phyloP scores from a whole-genome alignment of 2,329 filamentous ascomycete genomes.

The Ploettnerulaceae sp. region DNA sequence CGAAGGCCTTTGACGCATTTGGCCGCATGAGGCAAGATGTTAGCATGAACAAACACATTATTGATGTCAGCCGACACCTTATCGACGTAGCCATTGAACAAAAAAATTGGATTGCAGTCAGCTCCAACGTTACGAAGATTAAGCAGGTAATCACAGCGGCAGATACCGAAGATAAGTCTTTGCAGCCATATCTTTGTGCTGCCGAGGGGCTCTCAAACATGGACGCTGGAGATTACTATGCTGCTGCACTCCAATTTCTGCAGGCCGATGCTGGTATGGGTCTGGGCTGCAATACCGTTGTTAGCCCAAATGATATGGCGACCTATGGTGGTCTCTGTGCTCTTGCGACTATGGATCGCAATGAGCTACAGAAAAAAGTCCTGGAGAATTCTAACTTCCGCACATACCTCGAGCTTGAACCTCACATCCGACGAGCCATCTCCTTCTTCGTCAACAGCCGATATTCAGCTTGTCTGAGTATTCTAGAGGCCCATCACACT shows the following conservation, averaged over 20 bases:
- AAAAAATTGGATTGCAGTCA: slow-evolving; percentile 69
- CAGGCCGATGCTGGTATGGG: slow-evolving; percentile 38
- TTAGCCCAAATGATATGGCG: slow-evolving; percentile 82
- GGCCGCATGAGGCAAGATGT: slow-evolving; percentile 86
- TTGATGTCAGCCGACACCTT: slow-evolving; percentile 75
- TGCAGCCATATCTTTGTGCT: slow-evolving; percentile 49
- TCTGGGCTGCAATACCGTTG: slow-evolving; percentile 61
- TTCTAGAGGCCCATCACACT: slow-evolving; percentile 72
- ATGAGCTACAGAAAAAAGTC: slow-evolving; percentile 67
- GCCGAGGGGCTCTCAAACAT: slow-evolving; percentile 59
- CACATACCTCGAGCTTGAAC: slow-evolving; percentile 84
- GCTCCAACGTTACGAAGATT: slow-evolving; percentile 63
- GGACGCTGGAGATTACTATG: slow-evolving; percentile 49
- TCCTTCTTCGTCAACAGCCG: slow-evolving; percentile 84
- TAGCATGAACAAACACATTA: slow-evolving; percentile 74
- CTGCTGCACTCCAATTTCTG: slow-evolving; percentile 67
- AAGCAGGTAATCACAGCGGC: slow-evolving; percentile 40
- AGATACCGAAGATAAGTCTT: slow-evolving; percentile 42
- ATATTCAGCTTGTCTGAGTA: slow-evolving; percentile 78
- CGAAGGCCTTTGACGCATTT: slow-evolving; percentile 71
- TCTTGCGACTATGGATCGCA: slow-evolving; percentile 81
- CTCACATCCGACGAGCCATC: slow-evolving; percentile 88
- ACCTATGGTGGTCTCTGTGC: slow-evolving; percentile 88
- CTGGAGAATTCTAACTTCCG: slow-evolving; percentile 80
- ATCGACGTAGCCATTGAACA: slow-evolving; percentile 72